These are phyloP conservation scores for Dimargaris xerosporica DNA, from an alignment of 192 early-diverging fungal genomes.

Conservation along the genomic window DNA sequence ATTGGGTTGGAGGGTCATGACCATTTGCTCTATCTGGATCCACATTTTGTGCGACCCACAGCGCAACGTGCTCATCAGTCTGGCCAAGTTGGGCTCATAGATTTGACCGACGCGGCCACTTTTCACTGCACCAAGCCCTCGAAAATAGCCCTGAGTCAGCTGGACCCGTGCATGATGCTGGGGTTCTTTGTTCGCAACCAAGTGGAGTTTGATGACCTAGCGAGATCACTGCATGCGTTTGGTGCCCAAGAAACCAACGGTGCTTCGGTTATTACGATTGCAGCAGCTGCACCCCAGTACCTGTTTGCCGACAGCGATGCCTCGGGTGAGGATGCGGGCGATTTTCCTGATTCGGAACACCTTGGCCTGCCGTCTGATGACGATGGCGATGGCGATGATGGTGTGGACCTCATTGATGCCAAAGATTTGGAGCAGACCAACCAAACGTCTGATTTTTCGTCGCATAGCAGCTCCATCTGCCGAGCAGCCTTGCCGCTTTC, in stretches of 20 bases:
- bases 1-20: conserved; percentile 63
- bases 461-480: background rate
- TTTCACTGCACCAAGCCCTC: conserved; percentile 70
- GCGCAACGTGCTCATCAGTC: too few species aligned
- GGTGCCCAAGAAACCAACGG: conserved; percentile 17
- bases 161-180: conserved; percentile 90
- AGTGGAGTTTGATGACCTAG: conserved; percentile 44
- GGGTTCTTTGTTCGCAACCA: conserved; percentile 65
- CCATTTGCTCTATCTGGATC: conserved; percentile 83
- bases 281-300: conserved; percentile 46
- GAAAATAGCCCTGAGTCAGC: conserved; percentile 50
- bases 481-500: background rate
- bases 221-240: conserved; percentile 27
- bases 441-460: background rate
- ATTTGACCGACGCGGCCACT: conserved; percentile 23
- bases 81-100: too few species aligned
- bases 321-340: too few species aligned
- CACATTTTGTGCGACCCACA: conserved; percentile 68
- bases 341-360: too few species aligned
- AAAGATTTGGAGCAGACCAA: background rate
- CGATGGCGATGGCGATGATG: background rate
- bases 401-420: background rate
- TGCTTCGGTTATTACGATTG: conserved; percentile 47
- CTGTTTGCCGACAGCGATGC: conserved; percentile 9
- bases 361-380: too few species aligned